Evolutionary conservation across 2,329 filamentous ascomycete species (phyloP), one percentile per base, ranked within the genome.

Genomic region (Byssoonygena ceratinophila): DNA sequence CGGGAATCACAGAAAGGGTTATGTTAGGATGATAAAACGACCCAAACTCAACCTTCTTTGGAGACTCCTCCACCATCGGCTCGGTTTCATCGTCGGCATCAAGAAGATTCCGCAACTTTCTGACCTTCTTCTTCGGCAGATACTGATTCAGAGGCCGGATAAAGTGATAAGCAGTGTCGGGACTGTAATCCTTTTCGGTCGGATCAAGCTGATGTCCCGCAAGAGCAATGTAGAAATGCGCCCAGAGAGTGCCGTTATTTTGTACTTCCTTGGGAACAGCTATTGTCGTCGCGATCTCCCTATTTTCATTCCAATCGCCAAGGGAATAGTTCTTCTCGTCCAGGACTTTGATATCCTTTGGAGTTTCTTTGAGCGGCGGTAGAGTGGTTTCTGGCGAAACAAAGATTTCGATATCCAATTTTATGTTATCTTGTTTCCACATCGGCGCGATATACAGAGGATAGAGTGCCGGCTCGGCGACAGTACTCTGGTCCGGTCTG

Each of bases 1-100:
- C 83, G 2, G 90, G 88, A 46, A 98, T 80, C 61, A 97, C 82
- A 4, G 89, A 87, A 56, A 98, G 75, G 47, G 86, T 94, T 60
- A 94, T 84, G 69, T 98, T 98, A 5, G 92, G 86, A 69, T 98
- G 92, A 67, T 96, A 98, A 73, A 90, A 94, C 51, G 83, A 94
- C 43, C 79, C 81, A 57, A 94, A 80, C 50, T 83, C 74, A n/a
- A 87, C 83, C 0, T 83, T 82, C 4, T 76, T 71, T 1, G 74
- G 72, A 52, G 77, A 73, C 51, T 75, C 74, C n/a, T 76, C 72
- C 37, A 76, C 74, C 37, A 76, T 74, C 5, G 76, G 74, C 12
- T 71, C 69, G 1, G 59, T 58, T 29, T 64, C 66, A 18, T 79
- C 79, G 1, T 63, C 64, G 36, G 73, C 71, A 46, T 77, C 73